Evolutionary conservation across 495 filamentous ascomycete species (phyloP), one percentile per base, ranked within the genome.

Genomic region (Neurospora tetraspora): DNA sequence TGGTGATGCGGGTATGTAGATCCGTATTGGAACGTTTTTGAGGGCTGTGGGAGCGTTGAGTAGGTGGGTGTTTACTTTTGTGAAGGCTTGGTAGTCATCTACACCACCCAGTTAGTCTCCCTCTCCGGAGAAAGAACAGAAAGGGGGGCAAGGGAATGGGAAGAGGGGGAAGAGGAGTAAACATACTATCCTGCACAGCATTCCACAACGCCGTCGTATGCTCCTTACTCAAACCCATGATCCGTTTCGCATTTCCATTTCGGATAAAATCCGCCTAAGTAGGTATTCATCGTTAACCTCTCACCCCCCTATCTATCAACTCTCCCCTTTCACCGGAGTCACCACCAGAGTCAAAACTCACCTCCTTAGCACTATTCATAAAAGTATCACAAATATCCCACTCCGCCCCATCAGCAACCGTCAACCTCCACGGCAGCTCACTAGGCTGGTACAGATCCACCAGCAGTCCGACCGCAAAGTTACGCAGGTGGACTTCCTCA

Each of bases 361-460:
- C 88, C 83, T 97, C 95, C 81, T 98, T 99, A 73, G 96, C 93
- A 74, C 89, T 91, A 76, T 99, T 97, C 74, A 96, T 93, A 79
- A 94, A 98, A 0, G 94, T 91, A 79, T 98, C 96, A 71, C 91
- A 89, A 20, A 88, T 96, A 73, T 97, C 90, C 74, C 89, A 92
- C 75, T 94, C 87, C 69, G 77, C 76, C 68, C 85, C 86, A 71
- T 85, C 85, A 18, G 80, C 76, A 8, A 95, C 87, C 2, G 84
- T 85, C 69, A 99, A 80, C 20, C 85, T 85, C 96, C 96, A 99
- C 3, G 96, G 94, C 31, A 94, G 80, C 23, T 74, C 59, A 10
- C 77, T 72, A 1, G 78, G 79, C 68, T 88, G 85, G 72, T 87
- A 97, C 14, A 98, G 88, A 80, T 99, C 96, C 78, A 92, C 93